These are phyloP conservation scores for Leccinum solheimii DNA, from an alignment of 1,284 basidiomycete species.

Conservation along the genomic window DNA sequence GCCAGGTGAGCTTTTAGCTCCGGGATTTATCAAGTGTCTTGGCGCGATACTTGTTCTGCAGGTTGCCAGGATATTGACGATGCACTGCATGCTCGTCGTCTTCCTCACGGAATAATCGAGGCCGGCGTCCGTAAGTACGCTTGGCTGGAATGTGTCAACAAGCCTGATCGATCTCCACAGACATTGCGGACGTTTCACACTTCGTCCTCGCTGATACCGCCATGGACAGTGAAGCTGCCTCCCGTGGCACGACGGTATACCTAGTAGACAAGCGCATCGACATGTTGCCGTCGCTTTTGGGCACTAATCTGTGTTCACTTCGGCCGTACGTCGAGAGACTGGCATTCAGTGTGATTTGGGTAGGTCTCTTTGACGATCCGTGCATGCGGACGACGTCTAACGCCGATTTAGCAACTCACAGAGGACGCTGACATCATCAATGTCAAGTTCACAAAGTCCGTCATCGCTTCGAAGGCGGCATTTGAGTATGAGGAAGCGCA, in stretches of 20 bases:
- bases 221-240: constrained; percentile 96
- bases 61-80: constrained; percentile 99
- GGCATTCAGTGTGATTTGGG: constrained; percentile 97
- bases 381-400: constrained; percentile 1
- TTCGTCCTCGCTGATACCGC: constrained; percentile 94
- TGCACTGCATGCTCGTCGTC: constrained; percentile 87
- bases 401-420: constrained; percentile 70
- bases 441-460: constrained; percentile 92
- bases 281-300: constrained; percentile 94
- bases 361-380: constrained; percentile 39
- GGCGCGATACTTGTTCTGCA: constrained; percentile 26
- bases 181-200: constrained; percentile 98
- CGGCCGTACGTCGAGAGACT: constrained; percentile 92
- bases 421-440: constrained; percentile 87
- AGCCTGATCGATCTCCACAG: constrained; percentile 41
- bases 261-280: constrained; percentile 99
- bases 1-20: constrained; percentile 54
- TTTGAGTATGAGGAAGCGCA: constrained; percentile 99
- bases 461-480: constrained; percentile 95
- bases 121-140: constrained; percentile 90
- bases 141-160: not conserved
- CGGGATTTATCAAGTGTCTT: not conserved
- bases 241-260: constrained; percentile 97
- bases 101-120: constrained; percentile 95
- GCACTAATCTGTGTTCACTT: constrained; percentile 95